These are phyloP conservation scores for Avena eriantha DNA, from an alignment of 176 grass and related monocot genomes.

Conservation along the genomic window DNA sequence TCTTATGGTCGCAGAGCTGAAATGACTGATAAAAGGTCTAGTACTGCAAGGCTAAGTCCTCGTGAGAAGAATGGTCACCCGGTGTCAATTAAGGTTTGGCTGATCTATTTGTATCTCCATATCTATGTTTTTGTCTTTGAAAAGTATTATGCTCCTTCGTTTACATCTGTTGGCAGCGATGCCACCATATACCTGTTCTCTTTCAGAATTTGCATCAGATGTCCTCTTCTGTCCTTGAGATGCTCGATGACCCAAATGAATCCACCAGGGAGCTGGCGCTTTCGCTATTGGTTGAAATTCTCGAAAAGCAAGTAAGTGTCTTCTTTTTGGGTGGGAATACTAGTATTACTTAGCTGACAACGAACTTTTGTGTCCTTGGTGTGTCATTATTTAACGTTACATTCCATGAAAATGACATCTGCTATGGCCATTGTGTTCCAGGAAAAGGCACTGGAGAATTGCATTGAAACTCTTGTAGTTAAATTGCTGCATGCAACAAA, in stretches of 20 bases:
- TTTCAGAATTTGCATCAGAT: slow-evolving; percentile 79
- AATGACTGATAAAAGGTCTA: slow-evolving; percentile 39
- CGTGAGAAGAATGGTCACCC: slow-evolving; percentile 34
- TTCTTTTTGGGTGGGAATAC: not conserved
- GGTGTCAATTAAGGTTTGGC: slow-evolving; percentile 63
- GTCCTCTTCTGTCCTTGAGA: slow-evolving; percentile 73
- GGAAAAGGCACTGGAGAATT: slow-evolving; percentile 75
- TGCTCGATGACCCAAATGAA: slow-evolving; percentile 72
- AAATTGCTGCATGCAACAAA: slow-evolving; percentile 85
- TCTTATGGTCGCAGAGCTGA: slow-evolving; percentile 40
- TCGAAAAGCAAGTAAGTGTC: slow-evolving; percentile 74
- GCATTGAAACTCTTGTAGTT: slow-evolving; percentile 68
- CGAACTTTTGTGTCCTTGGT: slow-evolving; percentile 27
- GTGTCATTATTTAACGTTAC: slow-evolving; percentile 27
- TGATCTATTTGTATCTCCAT: not conserved
- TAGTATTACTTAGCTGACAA: slow-evolving; percentile 27
- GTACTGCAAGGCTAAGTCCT: slow-evolving; percentile 35
- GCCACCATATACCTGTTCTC: not conserved
- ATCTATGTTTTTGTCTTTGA: slow-evolving; percentile 15
- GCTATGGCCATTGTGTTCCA: slow-evolving; percentile 43
- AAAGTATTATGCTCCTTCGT: slow-evolving; percentile 11
- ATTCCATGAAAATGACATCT: slow-evolving; percentile 47
- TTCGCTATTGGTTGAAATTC: slow-evolving; percentile 76
- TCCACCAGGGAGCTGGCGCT: slow-evolving; percentile 75
- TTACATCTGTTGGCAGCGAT: not conserved